Evolutionary conservation across 169 alveolate species (phyloP), one percentile per base, ranked within the genome.

Genomic region (Plasmodium coatneyi): DNA sequence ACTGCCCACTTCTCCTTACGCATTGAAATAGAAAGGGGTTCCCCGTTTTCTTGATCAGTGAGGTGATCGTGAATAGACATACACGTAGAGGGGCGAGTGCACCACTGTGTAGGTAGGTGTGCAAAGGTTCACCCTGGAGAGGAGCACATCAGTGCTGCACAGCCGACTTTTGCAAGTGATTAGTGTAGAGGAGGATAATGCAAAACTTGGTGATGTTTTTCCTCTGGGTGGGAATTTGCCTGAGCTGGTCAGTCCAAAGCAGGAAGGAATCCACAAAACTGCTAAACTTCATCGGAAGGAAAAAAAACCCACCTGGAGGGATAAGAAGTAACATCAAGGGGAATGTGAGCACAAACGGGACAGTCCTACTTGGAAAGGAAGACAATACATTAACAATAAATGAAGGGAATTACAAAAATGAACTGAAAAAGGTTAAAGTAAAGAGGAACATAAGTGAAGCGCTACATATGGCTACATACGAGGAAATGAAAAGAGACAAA

Each of bases 371-470:
- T 36, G 60, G 28, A 5, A 16, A 9, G 16, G 66, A 41, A 36
- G 71, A 22, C 28, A 56, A 89, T 6, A 9, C 12, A 80, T 5
- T 2, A 46, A 71, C 70, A 30, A 7, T 81, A 30, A 95, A 95
- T 39, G 96, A 86, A 30, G n/a, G 46, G 9, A 95, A 92, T 49
- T 84, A 86, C 80, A 89, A 91, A 36, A 78, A 74, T 14, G 92
- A 92, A 71, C 78, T 96, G 32, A 72, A 87, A 36, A 94, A 92
- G 22, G 87, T 95, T 84, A 96, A 71, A 52, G 96, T 93, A 28
- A 95, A 90, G 82, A 95, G 98, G 97, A 96, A 98, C 32, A 95
- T 97, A 76, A 97, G 98, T 92, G 99, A 98, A 80, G 99, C 99
- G 28, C 93, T 98, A 28, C 98, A 97, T 90, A 81, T 96, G 95